Base-by-base conservation (phyloP, 1,284 basidiomycete species). In the Kalmanozyma brasiliensis region DNA sequence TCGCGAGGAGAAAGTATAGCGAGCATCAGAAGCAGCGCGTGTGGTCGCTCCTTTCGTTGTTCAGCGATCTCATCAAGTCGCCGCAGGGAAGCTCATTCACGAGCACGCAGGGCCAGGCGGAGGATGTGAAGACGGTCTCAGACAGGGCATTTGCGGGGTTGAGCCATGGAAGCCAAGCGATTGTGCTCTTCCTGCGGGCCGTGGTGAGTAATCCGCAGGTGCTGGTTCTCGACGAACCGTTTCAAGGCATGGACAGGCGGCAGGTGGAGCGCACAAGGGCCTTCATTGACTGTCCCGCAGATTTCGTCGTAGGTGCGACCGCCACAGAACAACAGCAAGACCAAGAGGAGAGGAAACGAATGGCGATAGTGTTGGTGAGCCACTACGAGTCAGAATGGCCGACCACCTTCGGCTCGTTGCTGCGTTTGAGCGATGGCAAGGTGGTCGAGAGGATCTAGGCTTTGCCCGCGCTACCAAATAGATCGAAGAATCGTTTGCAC, bases 351-450 rank as follows among this genome's bases (percentile, higher is more conserved):
- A 58, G 69, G 16, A 26, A 29, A 8, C 26, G 38, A 14, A 64
- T 62, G 52, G 75, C 73, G 1, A 38, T 82, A 0, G 76, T 82
- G 2, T 29, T 76, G 6, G 76, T 82, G 4, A 79, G 77, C 44
- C 80, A 82, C 48, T 82, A 79, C 53, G 72, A 79, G 38, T 24
- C 40, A n/a, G 80, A 81, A 37, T 82, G 79, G 78, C 79, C 76
- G 1, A 49, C 32, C 5, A 48, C 48, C 1, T 75, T 74, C 33
- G 77, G 76, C 8, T 41, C 52, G 16, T 44, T 79, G 14, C n/a
- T 80, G 13, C 46, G 77, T 0, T 41, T 82, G 14, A 35, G 58
- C 10, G 45, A 74, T 35, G 79, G 80, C 4, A 26, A 42, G 3
- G 74, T 73, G 1, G 52, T 69, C 1, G 73, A 80, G 47, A 52